Percentiles rank a stretch among this genome's conserved stretches.
These are phyloP conservation scores for Mitragyna speciosa DNA, from an alignment of 257 asterid species.

Conservation along the genomic window DNA sequence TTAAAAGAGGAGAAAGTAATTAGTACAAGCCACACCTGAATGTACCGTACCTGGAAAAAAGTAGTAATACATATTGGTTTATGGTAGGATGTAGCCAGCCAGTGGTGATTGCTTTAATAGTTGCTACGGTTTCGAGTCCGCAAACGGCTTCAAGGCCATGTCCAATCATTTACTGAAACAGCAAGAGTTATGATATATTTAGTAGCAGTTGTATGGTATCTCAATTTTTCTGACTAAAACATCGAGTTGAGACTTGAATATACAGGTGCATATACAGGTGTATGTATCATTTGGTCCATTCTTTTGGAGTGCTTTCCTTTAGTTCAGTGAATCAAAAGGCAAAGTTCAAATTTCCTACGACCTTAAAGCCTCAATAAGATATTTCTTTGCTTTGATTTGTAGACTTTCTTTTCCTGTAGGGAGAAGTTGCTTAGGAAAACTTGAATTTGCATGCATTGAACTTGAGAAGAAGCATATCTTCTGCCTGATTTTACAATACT, in stretches of 20 bases:
- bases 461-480: background rate
- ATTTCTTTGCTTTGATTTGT: background rate
- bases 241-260: too few relatives aligned
- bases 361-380: background rate
- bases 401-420: background rate
- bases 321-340: background rate
- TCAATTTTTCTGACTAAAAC: background rate
- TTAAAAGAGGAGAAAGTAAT: background rate
- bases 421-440: background rate
- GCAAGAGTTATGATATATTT: background rate
- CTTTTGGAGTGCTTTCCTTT: background rate
- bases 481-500: background rate
- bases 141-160: constrained; percentile 95
- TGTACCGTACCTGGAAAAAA: background rate
- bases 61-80: constrained; percentile 59
- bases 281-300: background rate
- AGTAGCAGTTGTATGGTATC: background rate
- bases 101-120: constrained; percentile 75
- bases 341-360: background rate
- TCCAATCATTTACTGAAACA: constrained; percentile 79
- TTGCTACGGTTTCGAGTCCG: constrained; percentile 90
- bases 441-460: background rate
- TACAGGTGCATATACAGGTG: too few relatives aligned
- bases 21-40: background rate
- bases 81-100: constrained; percentile 97